Evolutionary conservation across 768 basidiomycete species (phyloP).

Genomic region (Boletus edulis): DNA sequence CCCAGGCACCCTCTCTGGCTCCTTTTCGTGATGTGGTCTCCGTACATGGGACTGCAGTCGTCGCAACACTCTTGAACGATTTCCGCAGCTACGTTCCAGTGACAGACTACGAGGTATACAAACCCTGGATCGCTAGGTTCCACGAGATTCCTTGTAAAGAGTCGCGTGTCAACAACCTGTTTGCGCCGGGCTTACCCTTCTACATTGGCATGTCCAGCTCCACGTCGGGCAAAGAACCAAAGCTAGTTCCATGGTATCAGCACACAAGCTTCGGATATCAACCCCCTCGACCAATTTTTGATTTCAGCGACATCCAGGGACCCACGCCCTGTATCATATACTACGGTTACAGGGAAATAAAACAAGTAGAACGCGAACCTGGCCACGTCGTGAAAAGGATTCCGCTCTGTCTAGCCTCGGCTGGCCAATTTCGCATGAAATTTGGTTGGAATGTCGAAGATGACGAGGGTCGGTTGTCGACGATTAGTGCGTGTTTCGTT

Average conservation of each 20-base stretch:
- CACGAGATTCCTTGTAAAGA: slow-evolving; percentile 6
- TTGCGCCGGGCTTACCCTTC: slow-evolving; percentile 14
- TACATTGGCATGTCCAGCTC: slow-evolving; percentile 12
- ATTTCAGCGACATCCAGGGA: not conserved
- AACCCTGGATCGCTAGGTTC: slow-evolving; percentile 11
- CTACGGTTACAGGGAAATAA: not conserved
- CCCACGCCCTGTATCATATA: not conserved
- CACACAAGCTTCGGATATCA: not conserved
- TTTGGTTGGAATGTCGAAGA: slow-evolving; percentile 6
- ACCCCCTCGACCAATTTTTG: not conserved
- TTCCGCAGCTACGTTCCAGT: slow-evolving; percentile 13
- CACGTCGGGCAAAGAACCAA: slow-evolving; percentile 11
- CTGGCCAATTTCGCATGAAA: slow-evolving; percentile 1
- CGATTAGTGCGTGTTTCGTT: not conserved
- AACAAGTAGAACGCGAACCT: not conserved
- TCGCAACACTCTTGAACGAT: not conserved
- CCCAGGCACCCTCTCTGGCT: not conserved
- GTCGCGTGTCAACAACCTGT: slow-evolving; percentile 7
- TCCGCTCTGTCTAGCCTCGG: slow-evolving; percentile 1
- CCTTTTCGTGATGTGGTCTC: slow-evolving; percentile 3
- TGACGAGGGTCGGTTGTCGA: slow-evolving; percentile 10
- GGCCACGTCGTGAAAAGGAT: not conserved
- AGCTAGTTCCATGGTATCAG: slow-evolving; percentile 7
- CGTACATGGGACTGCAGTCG: not conserved
- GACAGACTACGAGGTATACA: slow-evolving; percentile 9